These are phyloP conservation scores for Rehmannia glutinosa DNA, from an alignment of 257 asterid species.

Conservation along the genomic window DNA sequence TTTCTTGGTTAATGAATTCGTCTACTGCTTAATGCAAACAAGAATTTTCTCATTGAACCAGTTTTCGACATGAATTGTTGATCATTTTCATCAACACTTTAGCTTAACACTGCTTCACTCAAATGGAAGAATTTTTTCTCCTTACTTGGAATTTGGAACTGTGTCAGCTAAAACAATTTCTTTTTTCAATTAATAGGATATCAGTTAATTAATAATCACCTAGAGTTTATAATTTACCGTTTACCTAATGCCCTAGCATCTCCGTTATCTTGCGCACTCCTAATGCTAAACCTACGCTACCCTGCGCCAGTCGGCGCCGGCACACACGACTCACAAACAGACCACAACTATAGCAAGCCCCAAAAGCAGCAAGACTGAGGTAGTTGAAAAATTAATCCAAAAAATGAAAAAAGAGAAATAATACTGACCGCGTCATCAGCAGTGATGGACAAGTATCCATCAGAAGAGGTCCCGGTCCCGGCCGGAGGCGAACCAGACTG, in stretches of 20 bases:
- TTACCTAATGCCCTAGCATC: background rate
- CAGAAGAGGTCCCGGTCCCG: slow-evolving; percentile 18
- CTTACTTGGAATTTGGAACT: background rate
- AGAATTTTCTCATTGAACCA: background rate
- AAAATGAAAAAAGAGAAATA: no score
- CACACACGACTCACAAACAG: background rate
- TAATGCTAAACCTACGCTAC: background rate
- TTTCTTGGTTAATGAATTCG: no score
- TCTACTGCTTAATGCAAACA: no score
- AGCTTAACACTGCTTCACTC: no score
- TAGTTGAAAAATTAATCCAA: background rate
- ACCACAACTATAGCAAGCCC: no score
- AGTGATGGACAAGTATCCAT: slow-evolving; percentile 52
- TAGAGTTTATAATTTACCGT: background rate
- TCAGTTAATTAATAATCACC: no score
- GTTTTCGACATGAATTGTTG: no score
- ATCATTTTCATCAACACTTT: no score
- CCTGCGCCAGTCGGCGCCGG: background rate
- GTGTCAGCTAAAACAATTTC: background rate
- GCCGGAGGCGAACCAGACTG: slow-evolving; percentile 18
- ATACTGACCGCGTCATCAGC: slow-evolving; percentile 59
- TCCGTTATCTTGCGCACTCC: no score
- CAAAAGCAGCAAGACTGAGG: background rate
- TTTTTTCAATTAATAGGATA: no score
- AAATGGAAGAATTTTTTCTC: background rate